phyloP scores from a whole-genome alignment of 495 filamentous ascomycete genomes.

The Xylaria bambusicola region DNA sequence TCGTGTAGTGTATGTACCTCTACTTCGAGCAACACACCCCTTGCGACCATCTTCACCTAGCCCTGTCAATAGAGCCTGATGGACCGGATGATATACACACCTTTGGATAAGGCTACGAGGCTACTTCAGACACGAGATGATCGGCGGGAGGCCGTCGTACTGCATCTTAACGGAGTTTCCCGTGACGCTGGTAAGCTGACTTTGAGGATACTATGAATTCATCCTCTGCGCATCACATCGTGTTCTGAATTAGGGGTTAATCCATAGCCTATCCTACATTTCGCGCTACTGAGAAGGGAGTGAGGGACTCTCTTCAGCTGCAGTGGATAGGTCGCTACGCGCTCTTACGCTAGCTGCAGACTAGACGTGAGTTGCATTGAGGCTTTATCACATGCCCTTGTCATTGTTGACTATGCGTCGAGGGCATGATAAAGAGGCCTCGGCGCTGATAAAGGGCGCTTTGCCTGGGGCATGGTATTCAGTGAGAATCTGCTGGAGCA shows the following conservation, averaged over 20 bases:
- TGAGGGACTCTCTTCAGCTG: too few species aligned
- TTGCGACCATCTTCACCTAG: background rate
- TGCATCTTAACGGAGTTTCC: background rate
- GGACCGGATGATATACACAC: background rate
- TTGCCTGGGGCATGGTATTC: too few species aligned
- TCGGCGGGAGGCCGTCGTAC: background rate
- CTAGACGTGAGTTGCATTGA: too few species aligned
- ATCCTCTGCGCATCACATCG: background rate
- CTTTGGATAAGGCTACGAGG: background rate
- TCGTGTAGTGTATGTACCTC: too few species aligned
- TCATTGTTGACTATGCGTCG: too few species aligned
- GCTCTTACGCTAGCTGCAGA: too few species aligned
- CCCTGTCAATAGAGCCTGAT: background rate
- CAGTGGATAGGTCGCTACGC: too few species aligned
- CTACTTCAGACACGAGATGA: slow-evolving; percentile 10
- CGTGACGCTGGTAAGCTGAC: background rate
- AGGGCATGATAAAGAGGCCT: too few species aligned
- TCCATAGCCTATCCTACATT: background rate
- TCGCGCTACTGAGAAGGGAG: background rate
- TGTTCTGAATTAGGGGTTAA: background rate
- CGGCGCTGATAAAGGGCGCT: too few species aligned
- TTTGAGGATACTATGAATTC: background rate
- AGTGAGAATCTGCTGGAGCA: too few species aligned
- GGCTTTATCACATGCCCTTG: too few species aligned
- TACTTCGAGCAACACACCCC: slow-evolving; percentile 8